A percentile compares a stretch with the other conserved stretches of the same genome.
These are phyloP conservation scores for Candida ulmi DNA, from an alignment of 805 yeast genomes.

Conservation along the genomic window DNA sequence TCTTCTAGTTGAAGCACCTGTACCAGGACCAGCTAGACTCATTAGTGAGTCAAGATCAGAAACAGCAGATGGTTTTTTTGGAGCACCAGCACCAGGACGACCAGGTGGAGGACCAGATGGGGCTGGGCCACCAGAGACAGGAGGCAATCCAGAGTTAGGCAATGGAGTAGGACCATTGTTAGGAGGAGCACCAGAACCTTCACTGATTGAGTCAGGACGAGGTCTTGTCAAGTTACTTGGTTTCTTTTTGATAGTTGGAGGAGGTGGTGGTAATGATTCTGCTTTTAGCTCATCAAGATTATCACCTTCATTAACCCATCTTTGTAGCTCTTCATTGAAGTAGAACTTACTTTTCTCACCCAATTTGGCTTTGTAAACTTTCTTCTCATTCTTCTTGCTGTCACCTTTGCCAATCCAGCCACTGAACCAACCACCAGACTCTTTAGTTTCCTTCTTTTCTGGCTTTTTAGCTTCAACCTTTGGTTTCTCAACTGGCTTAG, in stretches of 20 bases:
- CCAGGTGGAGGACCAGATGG: constrained; percentile 1
- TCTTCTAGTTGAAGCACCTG: constrained; percentile 27
- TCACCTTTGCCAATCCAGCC: constrained; percentile 44
- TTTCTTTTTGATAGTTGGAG: constrained; percentile 35
- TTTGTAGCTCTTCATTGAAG: constrained; percentile 75
- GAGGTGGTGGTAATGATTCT: constrained; percentile 63
- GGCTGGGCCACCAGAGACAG: neutral
- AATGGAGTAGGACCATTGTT: neutral
- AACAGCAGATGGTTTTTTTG: constrained; percentile 18
- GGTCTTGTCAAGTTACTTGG: constrained; percentile 30
- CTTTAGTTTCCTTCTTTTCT: constrained; percentile 17
- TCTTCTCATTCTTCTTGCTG: constrained; percentile 57
- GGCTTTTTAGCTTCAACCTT: constrained; percentile 9
- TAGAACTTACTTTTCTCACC: constrained; percentile 73
- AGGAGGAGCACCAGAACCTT: constrained; percentile 1
- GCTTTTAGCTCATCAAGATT: constrained; percentile 59
- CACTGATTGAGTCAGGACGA: constrained; percentile 29
- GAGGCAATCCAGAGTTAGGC: constrained; percentile 4
- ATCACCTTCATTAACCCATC: constrained; percentile 79
- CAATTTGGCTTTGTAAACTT: constrained; percentile 76
- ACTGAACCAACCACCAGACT: constrained; percentile 41
- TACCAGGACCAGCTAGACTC: constrained; percentile 27
- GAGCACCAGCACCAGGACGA: constrained; percentile 11
- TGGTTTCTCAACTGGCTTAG: constrained; percentile 15
- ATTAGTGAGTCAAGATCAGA: constrained; percentile 42